Base-by-base conservation (phyloP, 192 early-diverging fungal genomes). In the Pilobolus umbonatus region DNA sequence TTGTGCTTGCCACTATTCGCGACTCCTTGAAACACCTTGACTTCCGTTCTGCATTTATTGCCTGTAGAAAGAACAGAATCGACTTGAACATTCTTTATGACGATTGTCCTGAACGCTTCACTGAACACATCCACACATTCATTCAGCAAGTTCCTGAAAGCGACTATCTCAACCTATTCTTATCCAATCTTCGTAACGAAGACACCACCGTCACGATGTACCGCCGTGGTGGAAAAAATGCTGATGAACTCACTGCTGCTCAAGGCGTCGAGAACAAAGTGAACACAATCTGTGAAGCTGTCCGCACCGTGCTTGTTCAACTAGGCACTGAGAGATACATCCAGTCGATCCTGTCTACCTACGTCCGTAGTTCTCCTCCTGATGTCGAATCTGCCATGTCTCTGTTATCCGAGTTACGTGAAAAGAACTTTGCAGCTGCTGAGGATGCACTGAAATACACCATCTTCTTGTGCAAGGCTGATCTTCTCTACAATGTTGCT, bases 51-150 rank as follows among this genome's bases (percentile, higher is more conserved):
- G 96, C 95, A 0, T 92, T 97, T 36, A 35, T 88, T 6, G 64
- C 78, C 0, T 96, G 93, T 73, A 85, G 96, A 31, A 85, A 81
- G 38, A 90, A 97, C 70, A 83, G 94, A 24, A 92, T 98, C 54
- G 94, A 97, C 64, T 75, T 98, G 73, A 98, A 98, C 65, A 71
- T 98, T 5, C 51, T 98, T 7, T 84, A 86, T 40, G 95, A 98
- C 65, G 84, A 93, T 57, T 69, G 78, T 17, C 82, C 85, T 7
- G 70, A 79, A 34, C 53, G 67, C 30, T 95, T 98, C 57, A 74
- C 83, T 59, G 73, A 65, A 0, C 81, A 90, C 44, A 73, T 90
- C 7, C 65, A 61, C 3, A 68, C 75, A n/a, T 88, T 98, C 79
- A 85, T 95, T 12, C 39, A 55, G 25, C 86, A 92, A 54, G 63